Conservation (phyloP, 371 early-diverging fungal species). For the Smittium mucronatum region DNA sequence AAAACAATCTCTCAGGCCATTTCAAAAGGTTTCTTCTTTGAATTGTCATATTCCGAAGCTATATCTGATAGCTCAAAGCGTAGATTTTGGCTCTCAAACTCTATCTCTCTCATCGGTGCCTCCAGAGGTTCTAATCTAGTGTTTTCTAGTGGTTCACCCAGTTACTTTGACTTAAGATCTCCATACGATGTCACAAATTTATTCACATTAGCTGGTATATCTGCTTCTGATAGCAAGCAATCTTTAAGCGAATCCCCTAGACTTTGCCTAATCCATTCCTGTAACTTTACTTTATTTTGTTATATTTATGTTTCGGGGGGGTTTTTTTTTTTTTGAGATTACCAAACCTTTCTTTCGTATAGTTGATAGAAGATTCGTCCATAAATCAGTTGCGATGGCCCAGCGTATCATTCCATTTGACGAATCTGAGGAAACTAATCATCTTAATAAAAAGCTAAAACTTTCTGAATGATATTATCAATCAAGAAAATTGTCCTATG, state of each 20-base stretch:
- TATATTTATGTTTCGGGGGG: background rate
- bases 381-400: constrained; percentile 10
- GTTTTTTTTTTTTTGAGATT: too few relatives aligned
- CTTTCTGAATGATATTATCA: constrained; percentile 6
- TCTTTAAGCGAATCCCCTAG: constrained; percentile 19
- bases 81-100: constrained; percentile 48
- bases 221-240: constrained; percentile 25
- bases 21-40: constrained; percentile 69
- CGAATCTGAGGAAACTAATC: background rate
- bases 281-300: background rate
- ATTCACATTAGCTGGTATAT: constrained; percentile 32
- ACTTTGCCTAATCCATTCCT: constrained; percentile 22
- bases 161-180: constrained; percentile 64
- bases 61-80: constrained; percentile 20
- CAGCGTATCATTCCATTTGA: background rate
- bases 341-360: too few relatives aligned
- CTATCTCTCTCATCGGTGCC: constrained; percentile 56
- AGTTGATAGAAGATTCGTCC: constrained; percentile 6
- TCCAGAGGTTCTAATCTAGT: constrained; percentile 80
- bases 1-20: constrained; percentile 54
- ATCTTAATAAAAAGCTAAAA: background rate
- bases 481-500: too few relatives aligned
- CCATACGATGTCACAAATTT: constrained; percentile 77
- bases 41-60: constrained; percentile 65
- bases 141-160: constrained; percentile 63